Base-by-base conservation (phyloP, 2,329 filamentous ascomycete species). In the Lachnellula suecica region DNA sequence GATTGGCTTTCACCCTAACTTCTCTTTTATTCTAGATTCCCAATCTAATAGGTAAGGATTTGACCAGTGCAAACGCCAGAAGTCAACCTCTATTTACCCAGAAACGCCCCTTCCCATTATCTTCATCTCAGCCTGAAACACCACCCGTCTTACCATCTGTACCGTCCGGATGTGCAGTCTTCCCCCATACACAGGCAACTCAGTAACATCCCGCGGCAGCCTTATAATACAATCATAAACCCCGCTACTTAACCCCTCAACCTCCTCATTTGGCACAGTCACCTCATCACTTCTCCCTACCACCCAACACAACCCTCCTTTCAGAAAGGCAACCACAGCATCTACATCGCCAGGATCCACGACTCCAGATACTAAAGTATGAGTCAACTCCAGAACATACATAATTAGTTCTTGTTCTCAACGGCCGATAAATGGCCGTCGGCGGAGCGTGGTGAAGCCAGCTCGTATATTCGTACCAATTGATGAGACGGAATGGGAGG, bases 371-470 rank as follows among this genome's bases (percentile, higher is more conserved):
- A 41, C 41, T 11, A 68, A 37, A 2, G 24, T 56, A 4, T 58
- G 47, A n/a, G 3, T 22, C 25, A 19, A 65, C 49, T 19, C 49
- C 43, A 9, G 64, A 15, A 29, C n/a, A n/a, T n/a, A 63, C 59
- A 3, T 56, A 52, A 19, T 61, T 58, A 1, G 59, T 58, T 4
- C 49, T 45, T 19, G 55, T 29, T 15, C 44, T 48, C 9, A 49
- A 45, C 13, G 41, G 47, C 3, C 29, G 48, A 15, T 22, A 31
- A 7, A 35, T 46, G 15, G 37, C 27, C 2, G 37, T 27, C 3
- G 56, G 49, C 9, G 61, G 60, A 5, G 74, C 68, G 69, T 79
- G 76, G 55, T 79, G 76, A 8, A 79, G 71, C 71, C 76, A 74
- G 55, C 74, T 77, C 5, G 31, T 15, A n/a, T 35, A 17, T 8